Evolutionary conservation across 768 basidiomycete genomes (phyloP).

Genomic region (Candolleomyces eurysporus): DNA sequence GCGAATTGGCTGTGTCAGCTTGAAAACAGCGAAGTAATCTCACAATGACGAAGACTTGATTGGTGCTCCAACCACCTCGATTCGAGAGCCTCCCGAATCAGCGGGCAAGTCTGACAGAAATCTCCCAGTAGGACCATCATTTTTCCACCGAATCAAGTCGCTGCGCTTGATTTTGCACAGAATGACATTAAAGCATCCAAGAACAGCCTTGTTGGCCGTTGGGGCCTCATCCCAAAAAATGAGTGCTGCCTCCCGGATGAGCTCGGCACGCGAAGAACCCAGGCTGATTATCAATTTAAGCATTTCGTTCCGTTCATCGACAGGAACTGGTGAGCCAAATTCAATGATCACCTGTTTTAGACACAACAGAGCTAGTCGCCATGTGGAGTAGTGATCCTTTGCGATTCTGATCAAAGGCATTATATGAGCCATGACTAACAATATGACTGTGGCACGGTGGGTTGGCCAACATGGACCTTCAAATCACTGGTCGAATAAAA

Average conservation of each 20-base stretch:
- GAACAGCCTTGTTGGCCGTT: constrained; percentile 34
- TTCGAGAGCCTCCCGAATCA: constrained; percentile 28
- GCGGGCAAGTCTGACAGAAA: constrained; percentile 40
- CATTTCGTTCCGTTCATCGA: too few relatives aligned
- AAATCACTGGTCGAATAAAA: too few relatives aligned
- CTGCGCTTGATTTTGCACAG: constrained; percentile 24
- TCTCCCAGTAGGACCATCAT: constrained; percentile 34
- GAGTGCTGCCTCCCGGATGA: constrained; percentile 26
- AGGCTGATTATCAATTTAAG: too few relatives aligned
- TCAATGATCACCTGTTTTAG: too few relatives aligned
- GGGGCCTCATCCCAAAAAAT: constrained; percentile 45
- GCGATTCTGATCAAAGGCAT: too few relatives aligned
- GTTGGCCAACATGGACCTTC: too few relatives aligned
- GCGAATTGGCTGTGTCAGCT: constrained; percentile 30
- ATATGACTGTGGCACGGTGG: too few relatives aligned
- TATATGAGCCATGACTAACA: too few relatives aligned
- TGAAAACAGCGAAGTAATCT: constrained; percentile 23
- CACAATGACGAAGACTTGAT: constrained; percentile 34
- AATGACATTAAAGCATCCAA: constrained; percentile 32
- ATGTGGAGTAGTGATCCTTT: too few relatives aligned
- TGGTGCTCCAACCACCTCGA: constrained; percentile 31
- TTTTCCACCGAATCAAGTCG: constrained; percentile 33
- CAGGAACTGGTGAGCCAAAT: background rate
- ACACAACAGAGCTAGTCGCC: too few relatives aligned
- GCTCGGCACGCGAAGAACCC: constrained; percentile 22